phyloP scores from a whole-genome alignment of 495 filamentous ascomycete genomes.

The Penicillium lividum region DNA sequence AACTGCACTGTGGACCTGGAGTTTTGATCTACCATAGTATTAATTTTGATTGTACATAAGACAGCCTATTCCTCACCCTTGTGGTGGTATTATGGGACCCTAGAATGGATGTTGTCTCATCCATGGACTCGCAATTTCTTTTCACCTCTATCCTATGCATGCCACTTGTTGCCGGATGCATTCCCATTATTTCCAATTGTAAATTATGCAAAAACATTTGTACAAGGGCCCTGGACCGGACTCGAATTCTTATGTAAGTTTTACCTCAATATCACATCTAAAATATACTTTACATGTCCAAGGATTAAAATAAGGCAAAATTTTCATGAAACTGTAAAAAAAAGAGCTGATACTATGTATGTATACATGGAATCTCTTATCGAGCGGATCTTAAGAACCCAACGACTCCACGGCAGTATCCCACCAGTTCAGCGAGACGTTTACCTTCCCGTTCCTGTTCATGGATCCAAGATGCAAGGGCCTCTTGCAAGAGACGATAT shows the following conservation, averaged over 20 bases:
- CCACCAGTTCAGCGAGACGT: conserved; percentile 73
- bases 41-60: neutral
- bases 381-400: conserved; percentile 74
- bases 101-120: neutral
- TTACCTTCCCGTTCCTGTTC: conserved; percentile 67
- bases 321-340: neutral
- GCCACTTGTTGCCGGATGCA: too few species aligned
- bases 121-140: neutral
- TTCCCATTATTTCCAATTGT: too few species aligned
- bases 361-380: conserved; percentile 12
- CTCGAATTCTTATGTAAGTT: too few species aligned
- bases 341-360: neutral
- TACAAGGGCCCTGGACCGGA: too few species aligned
- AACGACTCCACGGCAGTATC: conserved; percentile 86
- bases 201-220: too few species aligned
- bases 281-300: neutral
- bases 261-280: neutral
- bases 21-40: neutral
- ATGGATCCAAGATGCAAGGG: conserved; percentile 63
- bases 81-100: neutral
- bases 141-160: neutral
- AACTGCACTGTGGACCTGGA: neutral
- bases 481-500: conserved; percentile 46
- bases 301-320: neutral
- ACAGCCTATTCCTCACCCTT: neutral